These are phyloP conservation scores for Peronosclerospora sorghi DNA, from an alignment of 352 stramenopile species.

Conservation along the genomic window DNA sequence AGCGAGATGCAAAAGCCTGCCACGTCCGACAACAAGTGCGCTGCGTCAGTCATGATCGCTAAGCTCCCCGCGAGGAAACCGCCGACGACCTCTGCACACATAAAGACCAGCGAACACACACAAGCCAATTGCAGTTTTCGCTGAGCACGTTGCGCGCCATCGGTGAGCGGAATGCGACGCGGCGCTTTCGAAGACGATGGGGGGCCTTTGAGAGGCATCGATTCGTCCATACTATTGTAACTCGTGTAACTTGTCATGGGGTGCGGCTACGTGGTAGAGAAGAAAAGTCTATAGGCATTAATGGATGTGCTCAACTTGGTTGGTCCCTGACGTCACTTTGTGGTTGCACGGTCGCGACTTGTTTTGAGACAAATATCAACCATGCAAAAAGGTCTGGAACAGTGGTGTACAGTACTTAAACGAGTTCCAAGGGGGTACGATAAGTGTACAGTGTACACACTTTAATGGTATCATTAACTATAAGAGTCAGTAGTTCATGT, in stretches of 20 bases:
- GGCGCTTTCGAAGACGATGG: conserved; percentile 9
- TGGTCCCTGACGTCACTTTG: no score
- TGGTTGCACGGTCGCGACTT: no score
- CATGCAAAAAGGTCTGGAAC: no score
- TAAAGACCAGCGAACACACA: conserved; percentile 86
- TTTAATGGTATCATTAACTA: no score
- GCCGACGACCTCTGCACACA: conserved; percentile 91
- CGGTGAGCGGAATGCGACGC: conserved; percentile 47
- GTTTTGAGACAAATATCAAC: no score
- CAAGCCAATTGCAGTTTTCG: conserved; percentile 56
- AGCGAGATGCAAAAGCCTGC: conserved; percentile 67
- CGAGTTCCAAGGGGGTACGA: no score
- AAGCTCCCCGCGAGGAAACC: conserved; percentile 89
- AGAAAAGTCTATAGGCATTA: no score
- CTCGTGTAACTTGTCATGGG: conserved; percentile 23
- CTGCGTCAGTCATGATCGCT: conserved; percentile 89
- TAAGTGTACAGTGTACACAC: no score
- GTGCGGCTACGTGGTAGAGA: no score
- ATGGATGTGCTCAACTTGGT: no score
- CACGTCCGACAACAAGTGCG: conserved; percentile 64
- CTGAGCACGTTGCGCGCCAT: conserved; percentile 39
- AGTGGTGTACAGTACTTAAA: no score
- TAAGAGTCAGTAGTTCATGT: no score
- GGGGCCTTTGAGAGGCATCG: conserved; percentile 36
- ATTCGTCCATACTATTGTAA: conserved; percentile 43